Percentiles rank a stretch among this genome's conserved stretches.
These are phyloP conservation scores for Apiospora kogelbergensis DNA, from an alignment of 2,329 filamentous ascomycete species.

Conservation along the genomic window DNA sequence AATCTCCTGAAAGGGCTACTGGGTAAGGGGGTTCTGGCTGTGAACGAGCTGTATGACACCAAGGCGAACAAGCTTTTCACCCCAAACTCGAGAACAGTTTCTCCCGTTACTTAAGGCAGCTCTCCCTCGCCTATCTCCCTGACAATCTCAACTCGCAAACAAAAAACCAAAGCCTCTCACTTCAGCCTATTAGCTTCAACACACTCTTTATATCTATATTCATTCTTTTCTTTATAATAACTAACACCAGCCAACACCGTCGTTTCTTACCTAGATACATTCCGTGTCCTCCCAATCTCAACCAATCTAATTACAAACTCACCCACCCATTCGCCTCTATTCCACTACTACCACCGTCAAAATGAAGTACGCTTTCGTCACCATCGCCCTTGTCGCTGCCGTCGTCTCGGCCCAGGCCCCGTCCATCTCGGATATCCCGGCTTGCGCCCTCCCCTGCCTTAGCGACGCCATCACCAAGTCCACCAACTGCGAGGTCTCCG, in stretches of 20 bases:
- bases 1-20: not conserved
- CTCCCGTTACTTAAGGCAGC: not conserved
- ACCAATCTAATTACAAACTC: not conserved
- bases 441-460: constrained; percentile 25
- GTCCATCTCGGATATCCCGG: constrained; percentile 22
- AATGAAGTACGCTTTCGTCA: constrained; percentile 26
- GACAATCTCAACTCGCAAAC: no score
- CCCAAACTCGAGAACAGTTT: no score
- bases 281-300: not conserved
- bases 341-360: constrained; percentile 14
- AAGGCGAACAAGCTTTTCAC: not conserved
- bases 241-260: not conserved
- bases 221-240: not conserved
- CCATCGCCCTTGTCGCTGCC: constrained; percentile 21
- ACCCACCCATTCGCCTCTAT: not conserved
- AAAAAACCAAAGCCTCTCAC: not conserved
- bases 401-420: constrained; percentile 25
- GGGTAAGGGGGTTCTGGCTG: not conserved
- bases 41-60: not conserved
- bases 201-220: not conserved
- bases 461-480: constrained; percentile 14
- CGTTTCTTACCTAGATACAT: not conserved
- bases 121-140: not conserved
- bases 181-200: not conserved
- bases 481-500: constrained; percentile 20